Evolutionary conservation across 2,329 filamentous ascomycete genomes (phyloP), one percentile per base, ranked within the genome.

Genomic region (Tolypocladium sp.): DNA sequence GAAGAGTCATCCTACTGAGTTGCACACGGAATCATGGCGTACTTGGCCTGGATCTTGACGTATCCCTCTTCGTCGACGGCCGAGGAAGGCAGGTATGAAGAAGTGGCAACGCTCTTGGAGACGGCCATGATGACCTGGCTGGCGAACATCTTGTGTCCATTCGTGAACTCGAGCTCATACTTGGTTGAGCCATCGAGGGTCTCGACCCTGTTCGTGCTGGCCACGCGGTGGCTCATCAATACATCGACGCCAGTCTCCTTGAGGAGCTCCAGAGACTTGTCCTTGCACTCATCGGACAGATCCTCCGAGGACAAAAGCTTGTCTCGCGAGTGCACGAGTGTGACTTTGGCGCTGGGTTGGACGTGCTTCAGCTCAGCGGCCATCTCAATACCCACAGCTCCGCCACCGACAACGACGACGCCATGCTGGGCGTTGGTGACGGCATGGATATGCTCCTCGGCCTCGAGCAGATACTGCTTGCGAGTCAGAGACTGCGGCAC

Each of bases 361-460:
- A 85, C 76, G 53, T 82, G 71, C 72, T 92, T 92, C 58, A 92
- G 76, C 74, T 94, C 90, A 1, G 88, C 85, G 0, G 90, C 89
- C 80, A 93, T 91, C 70, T 93, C 90, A 58, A 92, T 86, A 10
- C 90, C 90, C 1, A 92, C 90, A 8, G 90, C 90, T 56, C 88
- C 74, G 63, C 90, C 90, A 22, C 90, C 89, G n/a, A 93, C 85
- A 27, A 93, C 79, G 0, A 90, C 82, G 1, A 92, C 82, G 0
- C 82, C 84, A 25, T 83, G 76, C 5, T 71, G 73, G 1, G 83
- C 82, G 37, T 76, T 75, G 42, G 77, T 70, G 2, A 86, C 78
- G 15, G 75, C 71, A 25, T 80, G 73, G 63, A 89, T 83, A 62
- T 91, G 86, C 12, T 78, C 74, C 55, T 77, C 77, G 0, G 81